These are phyloP conservation scores for Chytriomyces sp. DNA, from an alignment of 192 early-diverging fungal genomes.

Conservation along the genomic window DNA sequence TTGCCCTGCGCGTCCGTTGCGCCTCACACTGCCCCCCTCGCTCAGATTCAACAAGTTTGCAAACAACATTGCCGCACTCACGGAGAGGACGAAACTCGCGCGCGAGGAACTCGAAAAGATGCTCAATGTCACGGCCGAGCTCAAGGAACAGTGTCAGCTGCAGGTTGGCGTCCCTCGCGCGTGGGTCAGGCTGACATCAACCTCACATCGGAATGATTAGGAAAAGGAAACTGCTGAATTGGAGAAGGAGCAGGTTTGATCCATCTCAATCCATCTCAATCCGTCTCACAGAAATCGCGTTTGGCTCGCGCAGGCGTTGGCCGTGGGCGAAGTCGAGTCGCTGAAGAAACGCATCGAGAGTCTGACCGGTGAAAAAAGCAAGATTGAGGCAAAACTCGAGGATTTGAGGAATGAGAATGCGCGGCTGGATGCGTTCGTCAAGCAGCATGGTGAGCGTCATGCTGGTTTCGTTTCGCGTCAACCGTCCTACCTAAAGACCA, in stretches of 20 bases:
- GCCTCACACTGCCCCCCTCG: too few species aligned
- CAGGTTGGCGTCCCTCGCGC: slow-evolving; percentile 7
- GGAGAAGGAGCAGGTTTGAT: slow-evolving; percentile 15
- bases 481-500: too few species aligned
- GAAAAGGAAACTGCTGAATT: slow-evolving; percentile 10
- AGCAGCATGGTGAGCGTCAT: slow-evolving; percentile 20
- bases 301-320: slow-evolving; percentile 24
- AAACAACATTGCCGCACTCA: slow-evolving; percentile 34
- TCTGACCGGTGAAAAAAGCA: slow-evolving; percentile 36
- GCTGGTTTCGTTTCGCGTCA: too few species aligned
- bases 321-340: slow-evolving; percentile 39
- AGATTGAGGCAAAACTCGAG: slow-evolving; percentile 38
- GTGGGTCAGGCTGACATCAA: too few species aligned
- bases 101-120: slow-evolving; percentile 41
- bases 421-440: slow-evolving; percentile 37
- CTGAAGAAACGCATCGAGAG: slow-evolving; percentile 36
- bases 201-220: too few species aligned
- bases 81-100: slow-evolving; percentile 37
- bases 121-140: slow-evolving; percentile 30
- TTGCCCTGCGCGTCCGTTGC: too few species aligned
- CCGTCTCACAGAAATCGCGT: neutral
- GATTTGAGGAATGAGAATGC: slow-evolving; percentile 45
- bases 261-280: neutral
- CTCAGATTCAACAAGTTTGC: slow-evolving; percentile 27
- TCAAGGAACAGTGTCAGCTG: slow-evolving; percentile 37